phyloP scores from a whole-genome alignment of 306 rosid genomes.

The Styphnolobium japonicum region DNA sequence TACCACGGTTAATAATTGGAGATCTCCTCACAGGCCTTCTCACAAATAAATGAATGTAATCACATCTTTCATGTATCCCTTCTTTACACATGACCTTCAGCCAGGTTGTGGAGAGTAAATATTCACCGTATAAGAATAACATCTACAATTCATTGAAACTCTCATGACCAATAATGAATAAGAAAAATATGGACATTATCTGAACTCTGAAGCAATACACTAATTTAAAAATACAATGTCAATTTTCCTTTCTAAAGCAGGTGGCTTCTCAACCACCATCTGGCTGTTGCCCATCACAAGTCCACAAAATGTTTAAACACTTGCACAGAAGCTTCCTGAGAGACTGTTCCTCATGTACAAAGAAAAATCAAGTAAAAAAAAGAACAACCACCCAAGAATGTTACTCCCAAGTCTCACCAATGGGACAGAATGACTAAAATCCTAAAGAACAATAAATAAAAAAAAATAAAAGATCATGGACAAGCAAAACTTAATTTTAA shows the following conservation, averaged over 20 bases:
- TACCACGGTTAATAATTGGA: constrained; percentile 93
- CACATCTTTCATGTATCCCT: constrained; percentile 97
- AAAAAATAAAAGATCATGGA: too few relatives aligned
- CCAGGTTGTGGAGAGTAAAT: constrained; percentile 16
- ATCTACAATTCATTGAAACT: constrained; percentile 3
- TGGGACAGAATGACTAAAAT: neutral
- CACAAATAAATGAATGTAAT: constrained; percentile 77
- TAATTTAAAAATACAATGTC: neutral
- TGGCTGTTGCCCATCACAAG: neutral
- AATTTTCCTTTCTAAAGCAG: neutral
- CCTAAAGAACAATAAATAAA: neutral
- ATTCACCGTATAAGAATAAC: constrained; percentile 13
- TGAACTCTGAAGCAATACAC: neutral
- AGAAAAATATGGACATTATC: neutral
- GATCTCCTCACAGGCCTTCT: constrained; percentile 89
- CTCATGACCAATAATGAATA: neutral
- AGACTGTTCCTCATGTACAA: neutral
- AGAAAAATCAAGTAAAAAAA: neutral
- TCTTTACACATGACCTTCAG: constrained; percentile 86
- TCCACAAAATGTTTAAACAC: neutral
- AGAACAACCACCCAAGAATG: neutral
- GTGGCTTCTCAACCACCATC: neutral
- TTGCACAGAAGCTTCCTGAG: neutral
- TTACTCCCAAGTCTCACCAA: neutral
- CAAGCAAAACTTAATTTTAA: neutral